Evolutionary conservation across 2,329 filamentous ascomycete species (phyloP), one percentile per base, ranked within the genome.

Genomic region (Didymellaceae sp.): DNA sequence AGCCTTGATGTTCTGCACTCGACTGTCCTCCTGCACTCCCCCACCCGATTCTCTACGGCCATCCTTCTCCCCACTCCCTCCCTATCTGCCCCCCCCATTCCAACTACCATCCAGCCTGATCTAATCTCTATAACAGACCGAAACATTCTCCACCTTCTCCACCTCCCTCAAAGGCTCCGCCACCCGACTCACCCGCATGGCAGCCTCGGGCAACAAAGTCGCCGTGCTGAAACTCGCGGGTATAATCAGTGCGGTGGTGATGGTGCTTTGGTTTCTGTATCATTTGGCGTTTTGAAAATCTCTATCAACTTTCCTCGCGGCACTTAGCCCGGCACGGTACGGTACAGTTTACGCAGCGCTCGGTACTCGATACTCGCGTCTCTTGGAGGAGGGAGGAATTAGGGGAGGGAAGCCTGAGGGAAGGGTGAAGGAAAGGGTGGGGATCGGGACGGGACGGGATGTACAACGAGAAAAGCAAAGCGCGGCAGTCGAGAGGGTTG

Each of bases 101-200:
- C 21, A 38, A 22, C 6, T 28, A 11, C 14, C 3, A 7, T 14
- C 21, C 2, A n/a, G 8, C 22, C n/a, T n/a, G n/a, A n/a, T n/a
- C n/a, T n/a, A n/a, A n/a, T 1, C 21, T 4, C 18, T 9, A 10
- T n/a, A n/a, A n/a, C 45, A 94, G 88, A 88, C 83, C 72, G 91
- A 97, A 62, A 94, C 91, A 18, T 97, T 99, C 75, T 93, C 90
- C 53, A 88, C 86, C 65, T 91, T 99, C 83, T 83, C 85, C 26
- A 87, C 87, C 11, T 87, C 87, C 58, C 78, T 99, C 54, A 93
- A 91, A 71, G 91, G 91, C 33, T 95, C 89, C 58, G 91, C 91
- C 10, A 81, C 83, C 39, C 84, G 94, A 10, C 77, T 99, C 37
- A 90, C 88, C 17, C 86, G 91, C 55, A 97, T 97, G 91, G 94